A percentile compares a stretch with the other conserved stretches of the same genome.
Conservation (phyloP, 1,284 basidiomycete genomes). For the Naganishia albida region DNA sequence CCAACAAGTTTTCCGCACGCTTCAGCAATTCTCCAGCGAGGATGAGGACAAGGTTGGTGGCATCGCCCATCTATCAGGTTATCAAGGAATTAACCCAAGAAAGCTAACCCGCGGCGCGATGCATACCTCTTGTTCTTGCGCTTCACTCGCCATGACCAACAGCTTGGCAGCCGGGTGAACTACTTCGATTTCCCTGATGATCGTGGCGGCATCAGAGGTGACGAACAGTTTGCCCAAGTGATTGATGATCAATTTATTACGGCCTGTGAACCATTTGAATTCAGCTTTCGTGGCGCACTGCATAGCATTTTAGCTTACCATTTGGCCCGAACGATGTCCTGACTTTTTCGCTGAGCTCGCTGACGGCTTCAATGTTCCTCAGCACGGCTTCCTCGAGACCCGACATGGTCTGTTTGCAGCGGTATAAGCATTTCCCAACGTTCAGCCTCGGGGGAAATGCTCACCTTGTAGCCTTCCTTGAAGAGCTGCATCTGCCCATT, state of each 20-base stretch:
- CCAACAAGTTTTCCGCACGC: constrained; percentile 85
- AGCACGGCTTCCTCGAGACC: constrained; percentile 91
- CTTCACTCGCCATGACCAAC: constrained; percentile 94
- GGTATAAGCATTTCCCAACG: not conserved
- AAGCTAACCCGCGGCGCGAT: not conserved
- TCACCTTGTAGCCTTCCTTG: constrained; percentile 89
- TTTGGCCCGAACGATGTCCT: constrained; percentile 96
- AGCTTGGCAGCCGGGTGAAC: constrained; percentile 98
- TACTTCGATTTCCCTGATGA: constrained; percentile 96
- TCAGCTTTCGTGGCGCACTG: not conserved
- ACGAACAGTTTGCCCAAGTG: constrained; percentile 95
- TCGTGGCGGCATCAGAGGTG: constrained; percentile 98
- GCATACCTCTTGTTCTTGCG: constrained; percentile 85
- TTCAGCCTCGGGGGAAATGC: constrained; percentile 25
- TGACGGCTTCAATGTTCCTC: constrained; percentile 92
- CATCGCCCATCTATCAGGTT: constrained; percentile 83
- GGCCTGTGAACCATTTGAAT: constrained; percentile 58
- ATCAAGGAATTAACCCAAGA: not conserved
- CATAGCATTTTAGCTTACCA: constrained; percentile 60
- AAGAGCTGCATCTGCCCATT: constrained; percentile 85
- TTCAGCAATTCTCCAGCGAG: constrained; percentile 94
- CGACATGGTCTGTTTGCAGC: constrained; percentile 66
- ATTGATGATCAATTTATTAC: constrained; percentile 95
- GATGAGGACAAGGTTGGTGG: constrained; percentile 93
- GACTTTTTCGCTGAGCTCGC: constrained; percentile 91